These are phyloP conservation scores for Nemania abortiva DNA, from an alignment of 2,329 filamentous ascomycete species.

Conservation along the genomic window DNA sequence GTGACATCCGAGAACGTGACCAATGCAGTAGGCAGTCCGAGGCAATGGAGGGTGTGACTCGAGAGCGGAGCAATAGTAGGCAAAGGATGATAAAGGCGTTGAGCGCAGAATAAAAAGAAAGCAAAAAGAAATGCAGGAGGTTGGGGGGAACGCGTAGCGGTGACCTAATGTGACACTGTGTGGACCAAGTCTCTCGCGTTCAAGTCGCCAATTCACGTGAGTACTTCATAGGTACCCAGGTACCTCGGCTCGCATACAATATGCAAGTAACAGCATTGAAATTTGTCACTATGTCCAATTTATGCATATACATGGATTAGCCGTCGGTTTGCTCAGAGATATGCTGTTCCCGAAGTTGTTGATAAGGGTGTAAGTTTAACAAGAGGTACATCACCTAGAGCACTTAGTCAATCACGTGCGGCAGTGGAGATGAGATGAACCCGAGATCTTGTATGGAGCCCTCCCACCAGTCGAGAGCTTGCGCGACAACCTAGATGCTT, in stretches of 20 bases:
- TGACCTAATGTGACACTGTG: slow-evolving; percentile 40
- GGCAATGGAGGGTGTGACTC: slow-evolving; percentile 24
- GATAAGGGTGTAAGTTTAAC: too few relatives aligned
- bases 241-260: background rate
- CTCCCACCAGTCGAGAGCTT: slow-evolving; percentile 22
- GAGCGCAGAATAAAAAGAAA: slow-evolving; percentile 34
- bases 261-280: too few relatives aligned
- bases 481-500: slow-evolving; percentile 19
- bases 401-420: slow-evolving; percentile 29
- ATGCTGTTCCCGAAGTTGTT: too few relatives aligned
- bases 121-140: slow-evolving; percentile 40
- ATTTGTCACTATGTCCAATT: too few relatives aligned
- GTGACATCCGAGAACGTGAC: slow-evolving; percentile 1
- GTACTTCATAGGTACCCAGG: slow-evolving; percentile 32
- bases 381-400: background rate
- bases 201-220: slow-evolving; percentile 49
- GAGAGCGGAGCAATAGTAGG: background rate
- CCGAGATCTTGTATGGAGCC: slow-evolving; percentile 26
- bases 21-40: slow-evolving; percentile 3
- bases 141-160: slow-evolving; percentile 39
- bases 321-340: too few relatives aligned
- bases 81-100: slow-evolving; percentile 29
- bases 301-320: too few relatives aligned
- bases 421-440: slow-evolving; percentile 1
- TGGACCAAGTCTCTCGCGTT: slow-evolving; percentile 42